Conservation (phyloP, 2,329 filamentous ascomycete genomes). For the Hypoxylon sp. region DNA sequence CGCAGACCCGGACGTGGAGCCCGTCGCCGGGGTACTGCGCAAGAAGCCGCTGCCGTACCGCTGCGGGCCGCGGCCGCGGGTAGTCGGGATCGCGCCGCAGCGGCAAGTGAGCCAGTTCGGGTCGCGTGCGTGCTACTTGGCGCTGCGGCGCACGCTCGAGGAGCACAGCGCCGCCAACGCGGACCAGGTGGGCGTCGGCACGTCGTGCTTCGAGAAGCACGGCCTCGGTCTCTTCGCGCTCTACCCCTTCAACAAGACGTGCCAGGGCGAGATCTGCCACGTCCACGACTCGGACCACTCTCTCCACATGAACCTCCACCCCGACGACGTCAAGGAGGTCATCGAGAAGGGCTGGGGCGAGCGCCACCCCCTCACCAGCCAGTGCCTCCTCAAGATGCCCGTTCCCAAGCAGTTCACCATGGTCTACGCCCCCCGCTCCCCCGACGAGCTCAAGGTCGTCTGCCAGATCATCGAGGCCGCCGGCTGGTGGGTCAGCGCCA, state of each 20-base stretch:
- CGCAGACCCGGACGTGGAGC: constrained; percentile 59
- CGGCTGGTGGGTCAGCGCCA: constrained; percentile 68
- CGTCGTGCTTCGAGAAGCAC: constrained; percentile 83
- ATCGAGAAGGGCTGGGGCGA: constrained; percentile 83
- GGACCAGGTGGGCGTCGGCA: constrained; percentile 64
- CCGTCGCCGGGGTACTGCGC: constrained; percentile 66
- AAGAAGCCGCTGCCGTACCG: constrained; percentile 65
- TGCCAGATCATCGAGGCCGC: constrained; percentile 76
- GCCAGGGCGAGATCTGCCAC: constrained; percentile 83
- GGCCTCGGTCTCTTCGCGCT: constrained; percentile 77
- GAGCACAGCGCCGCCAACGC: constrained; percentile 57
- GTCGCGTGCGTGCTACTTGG: constrained; percentile 59
- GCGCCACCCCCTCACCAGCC: constrained; percentile 71
- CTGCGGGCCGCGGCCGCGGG: constrained; percentile 67
- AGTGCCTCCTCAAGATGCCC: constrained; percentile 67
- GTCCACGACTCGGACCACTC: constrained; percentile 79
- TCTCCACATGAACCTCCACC: constrained; percentile 82
- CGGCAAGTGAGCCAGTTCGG: constrained; percentile 76
- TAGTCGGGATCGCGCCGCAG: constrained; percentile 82
- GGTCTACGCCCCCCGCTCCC: constrained; percentile 78
- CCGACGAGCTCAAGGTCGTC: constrained; percentile 71
- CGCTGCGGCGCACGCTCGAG: constrained; percentile 62
- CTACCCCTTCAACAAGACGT: constrained; percentile 71
- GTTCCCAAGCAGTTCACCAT: constrained; percentile 80
- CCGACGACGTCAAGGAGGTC: constrained; percentile 75